phyloP scores from a whole-genome alignment of 352 stramenopile genomes.

The Pythium pyrilobum region DNA sequence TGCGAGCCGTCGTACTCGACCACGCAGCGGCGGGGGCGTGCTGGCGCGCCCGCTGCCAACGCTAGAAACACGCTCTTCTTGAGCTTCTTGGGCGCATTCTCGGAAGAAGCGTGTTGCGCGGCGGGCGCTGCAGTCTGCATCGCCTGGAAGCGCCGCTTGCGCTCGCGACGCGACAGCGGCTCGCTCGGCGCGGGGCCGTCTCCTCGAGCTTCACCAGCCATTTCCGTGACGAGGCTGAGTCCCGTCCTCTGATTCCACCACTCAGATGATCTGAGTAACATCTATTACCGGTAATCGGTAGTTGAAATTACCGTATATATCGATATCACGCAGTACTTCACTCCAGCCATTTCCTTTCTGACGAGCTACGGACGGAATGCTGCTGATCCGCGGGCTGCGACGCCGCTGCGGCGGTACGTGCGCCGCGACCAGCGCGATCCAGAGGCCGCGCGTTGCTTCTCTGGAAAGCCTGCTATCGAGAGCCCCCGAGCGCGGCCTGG shows the following conservation, averaged over 20 bases:
- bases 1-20: slow-evolving; percentile 72
- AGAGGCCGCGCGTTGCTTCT: background rate
- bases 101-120: background rate
- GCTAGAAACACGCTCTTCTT: slow-evolving; percentile 36
- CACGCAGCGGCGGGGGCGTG: slow-evolving; percentile 29
- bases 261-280: too few relatives aligned
- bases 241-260: too few relatives aligned
- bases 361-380: background rate
- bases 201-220: background rate
- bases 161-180: slow-evolving; percentile 13
- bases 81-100: slow-evolving; percentile 2
- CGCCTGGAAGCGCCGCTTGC: slow-evolving; percentile 15
- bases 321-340: too few relatives aligned
- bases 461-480: background rate
- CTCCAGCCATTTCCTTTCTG: too few relatives aligned
- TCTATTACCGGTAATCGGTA: too few relatives aligned
- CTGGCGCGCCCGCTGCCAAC: slow-evolving; percentile 12
- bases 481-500: background rate
- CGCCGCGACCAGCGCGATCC: background rate
- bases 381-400: slow-evolving; percentile 3
- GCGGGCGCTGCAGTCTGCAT: background rate
- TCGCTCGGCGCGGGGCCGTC: background rate
- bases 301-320: too few relatives aligned
- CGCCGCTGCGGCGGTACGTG: background rate
- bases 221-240: too few relatives aligned